Conservation (phyloP, 2,329 filamentous ascomycete genomes). For the Diaporthe caulivora region DNA sequence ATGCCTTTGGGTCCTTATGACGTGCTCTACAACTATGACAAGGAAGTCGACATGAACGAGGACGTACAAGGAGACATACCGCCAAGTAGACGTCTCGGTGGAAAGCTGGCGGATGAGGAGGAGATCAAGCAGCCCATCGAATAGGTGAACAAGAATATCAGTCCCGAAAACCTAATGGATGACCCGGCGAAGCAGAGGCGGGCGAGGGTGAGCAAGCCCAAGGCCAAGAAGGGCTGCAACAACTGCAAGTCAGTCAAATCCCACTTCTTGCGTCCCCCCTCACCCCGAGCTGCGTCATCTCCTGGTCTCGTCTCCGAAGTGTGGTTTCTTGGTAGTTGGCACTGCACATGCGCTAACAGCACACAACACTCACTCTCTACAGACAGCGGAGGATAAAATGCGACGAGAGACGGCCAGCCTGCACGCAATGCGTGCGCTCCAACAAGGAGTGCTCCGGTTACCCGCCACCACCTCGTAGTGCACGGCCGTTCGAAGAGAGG, state of each 20-base stretch:
- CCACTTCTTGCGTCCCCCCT: too few species aligned
- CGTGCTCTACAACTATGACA: too few species aligned
- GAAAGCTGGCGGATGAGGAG: constrained; percentile 82
- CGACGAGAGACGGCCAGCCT: constrained; percentile 72
- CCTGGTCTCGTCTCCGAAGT: too few species aligned
- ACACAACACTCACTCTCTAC: constrained; percentile 35
- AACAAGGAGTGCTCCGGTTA: constrained; percentile 72
- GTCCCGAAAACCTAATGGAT: constrained; percentile 75
- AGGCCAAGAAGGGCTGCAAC: constrained; percentile 75
- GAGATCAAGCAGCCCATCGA: constrained; percentile 93
- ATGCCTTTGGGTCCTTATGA: too few species aligned
- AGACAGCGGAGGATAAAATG: constrained; percentile 75
- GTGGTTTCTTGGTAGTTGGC: too few species aligned
- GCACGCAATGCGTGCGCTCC: constrained; percentile 70
- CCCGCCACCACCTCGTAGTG: constrained; percentile 65
- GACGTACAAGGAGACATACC: not conserved
- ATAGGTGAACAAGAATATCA: constrained; percentile 91
- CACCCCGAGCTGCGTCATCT: too few species aligned
- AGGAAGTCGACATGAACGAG: not conserved
- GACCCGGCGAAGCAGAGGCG: constrained; percentile 52
- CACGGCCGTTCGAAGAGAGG: constrained; percentile 59
- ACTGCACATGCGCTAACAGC: constrained; percentile 37
- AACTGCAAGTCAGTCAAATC: constrained; percentile 73
- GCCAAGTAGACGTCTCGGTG: constrained; percentile 51
- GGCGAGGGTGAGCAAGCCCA: constrained; percentile 66